phyloP scores from a whole-genome alignment of 2,329 filamentous ascomycete genomes.

The Trichophyton verrucosum region DNA sequence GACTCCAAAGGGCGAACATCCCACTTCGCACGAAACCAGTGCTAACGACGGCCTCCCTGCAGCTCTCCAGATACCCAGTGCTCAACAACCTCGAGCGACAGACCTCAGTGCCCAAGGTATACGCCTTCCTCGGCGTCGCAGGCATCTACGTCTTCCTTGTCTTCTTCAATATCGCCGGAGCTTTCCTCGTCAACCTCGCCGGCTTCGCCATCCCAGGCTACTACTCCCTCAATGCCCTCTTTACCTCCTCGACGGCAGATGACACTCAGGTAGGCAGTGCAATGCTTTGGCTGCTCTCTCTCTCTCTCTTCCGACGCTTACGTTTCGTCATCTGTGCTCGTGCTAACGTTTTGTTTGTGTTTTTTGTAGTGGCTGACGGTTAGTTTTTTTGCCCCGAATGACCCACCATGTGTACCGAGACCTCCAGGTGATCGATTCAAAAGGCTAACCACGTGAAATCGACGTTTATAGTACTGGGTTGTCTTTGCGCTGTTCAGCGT shows the following conservation, averaged over 20 bases:
- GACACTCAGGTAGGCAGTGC: conserved; percentile 45
- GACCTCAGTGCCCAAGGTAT: conserved; percentile 56
- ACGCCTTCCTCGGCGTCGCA: conserved; percentile 51
- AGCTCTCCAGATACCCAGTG: conserved; percentile 55
- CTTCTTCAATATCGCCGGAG: conserved; percentile 60
- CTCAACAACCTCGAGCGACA: conserved; percentile 59
- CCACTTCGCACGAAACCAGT: background rate
- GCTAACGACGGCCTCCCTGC: background rate
- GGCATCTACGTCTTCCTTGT: conserved; percentile 58
- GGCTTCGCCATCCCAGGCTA: conserved; percentile 54
- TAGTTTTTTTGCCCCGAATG: conserved; percentile 21
- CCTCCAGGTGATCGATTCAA: conserved; percentile 12
- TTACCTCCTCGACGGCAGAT: conserved; percentile 48
- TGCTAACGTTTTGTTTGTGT: conserved; percentile 15
- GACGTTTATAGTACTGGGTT: conserved; percentile 51
- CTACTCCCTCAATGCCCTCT: conserved; percentile 53
- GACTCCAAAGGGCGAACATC: background rate
- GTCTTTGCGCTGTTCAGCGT: conserved; percentile 54
- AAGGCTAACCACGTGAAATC: conserved; percentile 10
- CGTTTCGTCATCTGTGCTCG: background rate
- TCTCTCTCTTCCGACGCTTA: background rate
- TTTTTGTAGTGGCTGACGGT: conserved; percentile 47
- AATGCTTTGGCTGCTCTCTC: conserved; percentile 14
- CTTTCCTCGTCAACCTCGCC: conserved; percentile 55
- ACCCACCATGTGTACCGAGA: conserved; percentile 3